Percentiles rank a stretch among this genome's conserved stretches.
These are phyloP conservation scores for Suhomyces terraborum DNA, from an alignment of 1,139 yeast species.

Conservation along the genomic window DNA sequence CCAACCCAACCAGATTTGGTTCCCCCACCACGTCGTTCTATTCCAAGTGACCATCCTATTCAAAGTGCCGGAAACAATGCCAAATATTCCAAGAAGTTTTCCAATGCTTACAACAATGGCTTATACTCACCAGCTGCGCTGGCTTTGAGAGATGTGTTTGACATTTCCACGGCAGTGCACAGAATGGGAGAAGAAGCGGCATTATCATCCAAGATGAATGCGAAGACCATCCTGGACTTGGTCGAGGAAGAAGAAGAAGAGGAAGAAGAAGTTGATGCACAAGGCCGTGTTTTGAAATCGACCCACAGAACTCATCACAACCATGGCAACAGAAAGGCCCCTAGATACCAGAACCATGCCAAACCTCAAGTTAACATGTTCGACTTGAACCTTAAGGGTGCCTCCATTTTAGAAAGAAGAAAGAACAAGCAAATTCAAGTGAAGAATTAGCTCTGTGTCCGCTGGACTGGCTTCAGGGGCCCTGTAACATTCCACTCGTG, in stretches of 20 bases:
- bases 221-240: conserved; percentile 29
- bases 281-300: conserved; percentile 15
- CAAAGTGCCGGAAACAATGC: conserved; percentile 22
- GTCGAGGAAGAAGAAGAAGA: conserved; percentile 46
- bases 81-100: conserved; percentile 29
- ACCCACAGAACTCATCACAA: conserved; percentile 7
- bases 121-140: conserved; percentile 86
- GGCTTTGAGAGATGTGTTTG: conserved; percentile 93
- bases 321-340: conserved; percentile 23
- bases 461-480: conserved; percentile 7
- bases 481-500: not conserved
- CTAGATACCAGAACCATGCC: conserved; percentile 21
- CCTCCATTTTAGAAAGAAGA: conserved; percentile 79
- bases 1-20: conserved; percentile 2
- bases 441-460: conserved; percentile 8
- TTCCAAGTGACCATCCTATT: conserved; percentile 28
- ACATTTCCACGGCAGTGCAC: conserved; percentile 90
- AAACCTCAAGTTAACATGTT: conserved; percentile 41
- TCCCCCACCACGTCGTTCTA: not conserved
- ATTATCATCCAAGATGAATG: conserved; percentile 37
- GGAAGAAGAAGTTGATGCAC: conserved; percentile 26
- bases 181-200: conserved; percentile 87
- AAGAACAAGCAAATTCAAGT: conserved; percentile 38
- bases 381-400: conserved; percentile 74
- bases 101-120: conserved; percentile 16